Evolutionary conservation across 2,329 filamentous ascomycete species (phyloP), one percentile per base, ranked within the genome.

Genomic region (Blastomyces parvus): DNA sequence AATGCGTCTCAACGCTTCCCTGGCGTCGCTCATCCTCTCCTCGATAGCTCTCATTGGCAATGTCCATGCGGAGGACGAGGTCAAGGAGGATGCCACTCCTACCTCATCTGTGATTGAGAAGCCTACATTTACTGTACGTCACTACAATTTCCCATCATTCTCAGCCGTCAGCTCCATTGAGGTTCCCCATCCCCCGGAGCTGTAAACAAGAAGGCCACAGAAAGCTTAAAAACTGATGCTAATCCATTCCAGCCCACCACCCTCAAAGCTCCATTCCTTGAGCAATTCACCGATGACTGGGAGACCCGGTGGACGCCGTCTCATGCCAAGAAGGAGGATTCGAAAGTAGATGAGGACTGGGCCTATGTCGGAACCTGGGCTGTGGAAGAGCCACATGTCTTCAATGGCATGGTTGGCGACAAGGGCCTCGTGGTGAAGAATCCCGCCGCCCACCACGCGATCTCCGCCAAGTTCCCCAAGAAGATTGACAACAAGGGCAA

Each of bases 371-470:
- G 94, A 78, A 90, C 91, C 78, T 99, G 94, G 94, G 81, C 91
- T 60, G 94, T 97, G 66, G 94, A 99, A 82, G 94, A 97, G 84
- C 94, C 94, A 62, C 81, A 81, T 66, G 86, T 94, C 73, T 88
- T 89, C 78, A 95, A 94, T 83, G 94, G 91, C 71, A 94, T 97
- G 71, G 88, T 91, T 72, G 91, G 90, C 67, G 93, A 97, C 81
- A 95, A 95, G 83, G 94, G 93, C 79, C 86, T 99, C 71, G 93
- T 99, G 67, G 86, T 97, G 79, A 99, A 99, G 88, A 96, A 97
- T 82, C 85, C 90, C 69, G 94, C 94, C 69, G 94, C 94, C 72
- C 94, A 99, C 82, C 94, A 99, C 80, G 94, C 94, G 82, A 99
- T 99, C 78, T 99, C 94, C 59, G 91, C 94, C 81, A 97, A 97